Evolutionary conservation across 176 grass and related monocot genomes (phyloP).

Genomic region (Pontederia crassipes): DNA sequence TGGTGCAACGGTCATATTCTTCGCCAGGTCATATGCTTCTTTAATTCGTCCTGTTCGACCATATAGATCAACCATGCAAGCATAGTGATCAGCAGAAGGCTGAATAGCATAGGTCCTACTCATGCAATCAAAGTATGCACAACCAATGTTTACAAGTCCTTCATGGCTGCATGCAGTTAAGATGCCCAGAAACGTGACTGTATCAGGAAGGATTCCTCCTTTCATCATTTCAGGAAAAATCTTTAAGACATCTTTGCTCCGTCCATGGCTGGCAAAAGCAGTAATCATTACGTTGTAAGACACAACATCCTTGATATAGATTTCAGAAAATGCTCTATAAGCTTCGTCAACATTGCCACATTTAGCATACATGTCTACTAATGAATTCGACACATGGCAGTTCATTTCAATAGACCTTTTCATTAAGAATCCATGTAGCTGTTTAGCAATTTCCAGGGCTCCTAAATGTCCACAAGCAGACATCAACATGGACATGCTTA

Average conservation of each 20-base stretch:
- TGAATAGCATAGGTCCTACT: conserved; percentile 29
- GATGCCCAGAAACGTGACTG: conserved; percentile 44
- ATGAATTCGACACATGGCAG: conserved; percentile 37
- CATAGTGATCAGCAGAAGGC: conserved; percentile 41
- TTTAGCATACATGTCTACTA: conserved; percentile 57
- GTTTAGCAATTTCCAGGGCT: conserved; percentile 33
- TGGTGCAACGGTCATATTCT: conserved; percentile 38
- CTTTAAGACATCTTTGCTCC: conserved; percentile 32
- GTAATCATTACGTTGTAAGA: conserved; percentile 69
- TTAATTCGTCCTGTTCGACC: conserved; percentile 50
- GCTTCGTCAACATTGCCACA: conserved; percentile 34
- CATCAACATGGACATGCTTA: conserved; percentile 44
- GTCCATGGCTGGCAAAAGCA: conserved; percentile 43
- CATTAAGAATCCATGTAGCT: conserved; percentile 46
- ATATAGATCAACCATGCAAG: conserved; percentile 61
- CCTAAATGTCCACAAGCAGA: conserved; percentile 54
- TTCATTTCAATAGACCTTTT: conserved; percentile 43
- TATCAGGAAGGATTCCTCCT: conserved; percentile 38
- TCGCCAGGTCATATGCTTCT: conserved; percentile 30
- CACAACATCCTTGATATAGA: conserved; percentile 34
- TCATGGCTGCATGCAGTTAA: conserved; percentile 55
- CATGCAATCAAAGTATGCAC: conserved; percentile 42
- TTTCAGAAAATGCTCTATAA: conserved; percentile 27
- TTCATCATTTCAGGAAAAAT: conserved; percentile 30
- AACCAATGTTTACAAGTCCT: neutral